phyloP scores from a whole-genome alignment of 2,329 filamentous ascomycete species.

The Cryphonectria japonica region DNA sequence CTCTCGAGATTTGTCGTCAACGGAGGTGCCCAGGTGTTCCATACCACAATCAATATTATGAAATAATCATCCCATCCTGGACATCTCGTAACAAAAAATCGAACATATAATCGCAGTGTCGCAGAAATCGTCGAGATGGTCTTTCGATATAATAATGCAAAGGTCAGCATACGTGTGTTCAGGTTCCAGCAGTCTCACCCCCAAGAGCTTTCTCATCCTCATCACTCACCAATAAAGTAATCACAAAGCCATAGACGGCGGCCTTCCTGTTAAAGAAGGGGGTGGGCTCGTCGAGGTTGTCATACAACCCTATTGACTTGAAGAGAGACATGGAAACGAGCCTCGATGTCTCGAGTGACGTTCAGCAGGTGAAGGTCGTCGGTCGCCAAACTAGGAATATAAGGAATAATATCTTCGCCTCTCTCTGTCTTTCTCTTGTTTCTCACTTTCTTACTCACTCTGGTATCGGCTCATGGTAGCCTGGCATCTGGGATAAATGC shows the following conservation, averaged over 20 bases:
- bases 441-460: background rate
- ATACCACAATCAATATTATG: constrained; percentile 20
- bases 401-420: background rate
- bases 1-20: background rate
- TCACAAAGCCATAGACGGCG: constrained; percentile 21
- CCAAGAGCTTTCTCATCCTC: background rate
- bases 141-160: background rate
- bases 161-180: background rate
- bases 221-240: constrained; percentile 18
- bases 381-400: background rate
- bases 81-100: constrained; percentile 26
- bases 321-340: constrained; percentile 28
- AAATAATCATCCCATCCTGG: constrained; percentile 27
- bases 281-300: constrained; percentile 25
- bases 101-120: constrained; percentile 19
- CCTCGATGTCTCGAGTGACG: background rate
- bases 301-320: constrained; percentile 17
- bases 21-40: background rate
- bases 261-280: constrained; percentile 21
- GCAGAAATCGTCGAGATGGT: constrained; percentile 21
- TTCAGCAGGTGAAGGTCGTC: background rate
- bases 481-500: background rate
- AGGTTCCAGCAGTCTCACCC: background rate
- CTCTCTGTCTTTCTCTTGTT: background rate
- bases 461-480: background rate